Conservation (phyloP, 805 yeast species). For the Saturnispora ahearnii region DNA sequence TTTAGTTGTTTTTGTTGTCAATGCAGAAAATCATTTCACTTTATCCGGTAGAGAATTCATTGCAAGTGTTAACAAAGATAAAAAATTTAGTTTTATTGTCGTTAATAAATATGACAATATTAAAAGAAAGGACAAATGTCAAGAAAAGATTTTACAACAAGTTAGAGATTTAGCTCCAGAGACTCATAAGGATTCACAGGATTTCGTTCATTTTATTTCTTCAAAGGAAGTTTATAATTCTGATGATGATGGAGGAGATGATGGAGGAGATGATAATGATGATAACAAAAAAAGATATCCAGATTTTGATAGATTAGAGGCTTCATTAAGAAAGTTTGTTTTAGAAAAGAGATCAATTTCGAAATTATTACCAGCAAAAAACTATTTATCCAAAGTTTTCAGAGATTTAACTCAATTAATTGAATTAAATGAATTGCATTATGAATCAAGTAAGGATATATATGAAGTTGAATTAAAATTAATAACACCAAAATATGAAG, state of each 20-base stretch:
- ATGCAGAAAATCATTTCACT: conserved; percentile 93
- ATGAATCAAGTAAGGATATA: conserved; percentile 39
- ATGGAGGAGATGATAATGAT: conserved; percentile 16
- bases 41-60: conserved; percentile 91
- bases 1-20: conserved; percentile 89
- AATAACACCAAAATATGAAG: conserved; percentile 57
- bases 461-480: conserved; percentile 42
- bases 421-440: conserved; percentile 48
- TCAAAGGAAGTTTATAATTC: conserved; percentile 40
- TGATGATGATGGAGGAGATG: conserved; percentile 25
- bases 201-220: conserved; percentile 88
- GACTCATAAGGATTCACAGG: conserved; percentile 78
- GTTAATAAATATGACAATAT: conserved; percentile 89
- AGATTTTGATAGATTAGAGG: conserved; percentile 76
- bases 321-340: conserved; percentile 74
- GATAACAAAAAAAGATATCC: conserved; percentile 29
- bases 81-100: conserved; percentile 85
- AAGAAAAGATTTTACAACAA: conserved; percentile 68
- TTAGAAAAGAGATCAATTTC: conserved; percentile 84
- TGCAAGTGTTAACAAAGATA: conserved; percentile 82
- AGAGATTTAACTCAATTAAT: conserved; percentile 57
- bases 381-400: conserved; percentile 63
- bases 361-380: conserved; percentile 86
- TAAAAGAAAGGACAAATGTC: conserved; percentile 71
- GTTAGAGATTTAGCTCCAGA: conserved; percentile 82